Base-by-base conservation (phyloP, 148 eudicot species). In the Spergularia marina region DNA sequence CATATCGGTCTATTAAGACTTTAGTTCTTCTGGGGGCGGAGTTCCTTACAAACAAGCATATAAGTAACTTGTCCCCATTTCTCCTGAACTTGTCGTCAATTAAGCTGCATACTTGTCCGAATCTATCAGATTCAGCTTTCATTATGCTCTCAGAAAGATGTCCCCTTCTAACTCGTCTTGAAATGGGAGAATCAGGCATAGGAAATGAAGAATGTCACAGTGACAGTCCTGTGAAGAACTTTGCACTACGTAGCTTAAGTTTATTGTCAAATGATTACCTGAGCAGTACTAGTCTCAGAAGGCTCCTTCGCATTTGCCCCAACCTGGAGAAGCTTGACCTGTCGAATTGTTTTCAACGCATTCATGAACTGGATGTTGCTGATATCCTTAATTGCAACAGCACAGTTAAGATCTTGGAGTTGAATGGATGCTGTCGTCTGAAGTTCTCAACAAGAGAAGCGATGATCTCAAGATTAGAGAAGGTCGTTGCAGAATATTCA, bases 21-120 rank as follows among this genome's bases (percentile, higher is more conserved):
- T 69, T 79, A 23, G 57, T 15, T 61, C 71, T 79, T 12, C 30
- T 23, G 7, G 82, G 78, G 72, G 74, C 65, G 0, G 39, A 61
- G 20, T 79, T 74, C 71, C 75, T 79, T 18, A 79, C 78, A 4
- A 30, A 79, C 4, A 39, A 79, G 70, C 57, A 74, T 54, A 68
- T 79, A 39, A 58, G 69, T 39, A 7, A 74, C 5, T 21, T 70
- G 18, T 68, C 78, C 57, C 64, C 41, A 23, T 79, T 79, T 74
- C 75, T 79, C 20, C 51, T 8, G 8, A 74, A 47, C 2, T 53
- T 79, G 71, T 68, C 70, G 53, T 74, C 70, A 12, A 40, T 79
- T 23, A 12, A 15, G 17, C 70, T 79, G 21, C 4, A 15, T 44
- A 6, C 5, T 25, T 60, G 74, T 79, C 71, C 78, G 3, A 20